Percentiles rank a stretch among this genome's conserved stretches.
These are phyloP conservation scores for Ramularia endophylla DNA, from an alignment of 2,329 filamentous ascomycete species.

Conservation along the genomic window DNA sequence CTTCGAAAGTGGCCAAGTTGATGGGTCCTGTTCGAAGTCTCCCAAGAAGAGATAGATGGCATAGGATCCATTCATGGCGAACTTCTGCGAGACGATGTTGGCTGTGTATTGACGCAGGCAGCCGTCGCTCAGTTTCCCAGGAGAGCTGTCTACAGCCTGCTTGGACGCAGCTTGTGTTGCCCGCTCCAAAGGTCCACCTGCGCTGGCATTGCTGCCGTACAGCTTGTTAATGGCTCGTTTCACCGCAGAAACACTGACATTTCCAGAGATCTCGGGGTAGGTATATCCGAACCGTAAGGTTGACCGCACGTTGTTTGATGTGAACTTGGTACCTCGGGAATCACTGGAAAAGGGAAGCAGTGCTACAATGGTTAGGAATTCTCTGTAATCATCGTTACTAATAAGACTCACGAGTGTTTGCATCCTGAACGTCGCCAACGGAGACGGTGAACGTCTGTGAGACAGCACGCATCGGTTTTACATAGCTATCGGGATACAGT, in stretches of 20 bases:
- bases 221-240: conserved; percentile 53
- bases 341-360: conserved; percentile 56
- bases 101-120: conserved; percentile 61
- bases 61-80: conserved; percentile 57
- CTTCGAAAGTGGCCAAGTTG: conserved; percentile 46
- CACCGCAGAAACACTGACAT: conserved; percentile 38
- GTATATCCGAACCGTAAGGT: conserved; percentile 64
- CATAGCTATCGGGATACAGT: conserved; percentile 61
- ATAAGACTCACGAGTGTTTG: conserved; percentile 21
- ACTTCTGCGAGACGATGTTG: conserved; percentile 58
- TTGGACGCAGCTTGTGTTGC: conserved; percentile 1
- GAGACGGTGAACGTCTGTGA: conserved; percentile 56
- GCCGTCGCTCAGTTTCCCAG: conserved; percentile 33
- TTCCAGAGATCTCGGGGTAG: conserved; percentile 59
- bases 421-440: conserved; percentile 42
- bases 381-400: background rate
- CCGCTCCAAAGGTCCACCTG: conserved; percentile 12
- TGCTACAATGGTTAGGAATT: conserved; percentile 10
- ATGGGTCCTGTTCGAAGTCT: conserved; percentile 38
- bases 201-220: conserved; percentile 46
- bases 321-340: conserved; percentile 59
- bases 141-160: background rate
- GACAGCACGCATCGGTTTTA: conserved; percentile 50
- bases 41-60: conserved; percentile 65
- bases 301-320: conserved; percentile 55